Conservation (phyloP, 129 eudicot genomes). For the Escallonia rubra region DNA sequence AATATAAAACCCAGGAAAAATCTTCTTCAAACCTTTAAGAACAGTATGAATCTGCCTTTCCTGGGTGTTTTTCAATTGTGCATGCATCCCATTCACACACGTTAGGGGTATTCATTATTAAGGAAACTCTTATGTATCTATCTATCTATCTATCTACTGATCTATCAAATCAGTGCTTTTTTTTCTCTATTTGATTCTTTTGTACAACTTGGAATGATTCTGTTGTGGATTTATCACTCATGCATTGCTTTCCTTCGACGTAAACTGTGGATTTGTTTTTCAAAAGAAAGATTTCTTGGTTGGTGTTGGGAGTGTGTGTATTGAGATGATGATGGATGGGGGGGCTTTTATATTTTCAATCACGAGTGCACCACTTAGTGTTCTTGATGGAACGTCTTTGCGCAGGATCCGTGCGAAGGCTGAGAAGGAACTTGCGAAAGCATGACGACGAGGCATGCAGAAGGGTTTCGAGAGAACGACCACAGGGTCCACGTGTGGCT, state of each 20-base stretch:
- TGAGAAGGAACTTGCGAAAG: constrained; percentile 58
- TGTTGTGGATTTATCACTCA: constrained; percentile 33
- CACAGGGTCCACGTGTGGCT: constrained; percentile 33
- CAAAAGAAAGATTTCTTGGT: neutral
- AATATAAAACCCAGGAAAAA: neutral
- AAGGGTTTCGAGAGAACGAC: constrained; percentile 29
- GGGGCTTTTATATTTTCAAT: constrained; percentile 6
- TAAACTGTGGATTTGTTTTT: constrained; percentile 10
- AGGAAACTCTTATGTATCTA: neutral
- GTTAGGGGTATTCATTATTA: constrained; percentile 3
- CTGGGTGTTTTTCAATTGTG: neutral
- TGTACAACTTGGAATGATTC: constrained; percentile 28
- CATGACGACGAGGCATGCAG: constrained; percentile 57
- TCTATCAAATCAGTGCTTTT: neutral
- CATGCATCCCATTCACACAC: constrained; percentile 18
- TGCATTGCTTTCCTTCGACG: constrained; percentile 64
- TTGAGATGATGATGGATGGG: constrained; percentile 1
- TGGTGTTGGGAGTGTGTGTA: neutral
- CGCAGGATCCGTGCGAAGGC: too few relatives aligned
- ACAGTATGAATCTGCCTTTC: neutral
- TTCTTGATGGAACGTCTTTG: constrained; percentile 21
- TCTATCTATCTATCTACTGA: constrained; percentile 2
- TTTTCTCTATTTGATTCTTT: neutral
- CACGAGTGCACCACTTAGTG: constrained; percentile 58
- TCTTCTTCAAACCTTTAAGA: neutral